Percentiles rank a stretch among this genome's conserved stretches.
Evolutionary conservation across 169 alveolate genomes (phyloP).

Genomic region (Plasmodium ovale): DNA sequence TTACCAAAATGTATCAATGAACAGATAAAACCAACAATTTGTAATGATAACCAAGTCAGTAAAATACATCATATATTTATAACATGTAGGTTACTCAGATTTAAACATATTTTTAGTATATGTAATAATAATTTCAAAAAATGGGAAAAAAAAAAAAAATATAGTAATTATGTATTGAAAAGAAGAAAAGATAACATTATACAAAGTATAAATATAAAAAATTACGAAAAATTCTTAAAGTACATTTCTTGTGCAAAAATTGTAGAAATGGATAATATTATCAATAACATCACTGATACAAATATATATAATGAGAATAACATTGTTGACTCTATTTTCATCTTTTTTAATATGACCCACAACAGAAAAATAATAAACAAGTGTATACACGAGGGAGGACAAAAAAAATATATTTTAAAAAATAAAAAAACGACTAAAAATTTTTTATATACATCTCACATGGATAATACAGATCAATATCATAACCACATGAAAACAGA

Average conservation of each 20-base stretch:
- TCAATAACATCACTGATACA: slow-evolving; percentile 8
- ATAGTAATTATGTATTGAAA: neutral
- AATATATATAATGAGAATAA: slow-evolving; percentile 16
- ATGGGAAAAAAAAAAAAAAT: neutral
- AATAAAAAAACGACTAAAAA: neutral
- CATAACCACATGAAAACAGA: neutral
- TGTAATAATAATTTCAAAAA: neutral
- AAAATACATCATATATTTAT: slow-evolving; percentile 56
- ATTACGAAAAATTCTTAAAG: slow-evolving; percentile 36
- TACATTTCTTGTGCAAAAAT: slow-evolving; percentile 48
- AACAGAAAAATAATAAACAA: neutral
- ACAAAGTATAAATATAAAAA: slow-evolving; percentile 41
- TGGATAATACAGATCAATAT: neutral
- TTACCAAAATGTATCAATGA: slow-evolving; percentile 29
- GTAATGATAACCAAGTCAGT: neutral
- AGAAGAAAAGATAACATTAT: slow-evolving; percentile 33
- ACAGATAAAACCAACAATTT: neutral
- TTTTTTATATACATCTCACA: neutral
- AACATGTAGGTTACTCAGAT: slow-evolving; percentile 20
- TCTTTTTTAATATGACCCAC: slow-evolving; percentile 28
- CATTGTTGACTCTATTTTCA: slow-evolving; percentile 20
- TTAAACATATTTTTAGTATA: slow-evolving; percentile 20
- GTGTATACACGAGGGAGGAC: too few relatives aligned
- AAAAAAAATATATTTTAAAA: too few relatives aligned
- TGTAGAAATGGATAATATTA: slow-evolving; percentile 26